A percentile compares a stretch with the other conserved stretches of the same genome.
phyloP scores from a whole-genome alignment of 1,284 basidiomycete genomes.

The Moniliophthora roreri region DNA sequence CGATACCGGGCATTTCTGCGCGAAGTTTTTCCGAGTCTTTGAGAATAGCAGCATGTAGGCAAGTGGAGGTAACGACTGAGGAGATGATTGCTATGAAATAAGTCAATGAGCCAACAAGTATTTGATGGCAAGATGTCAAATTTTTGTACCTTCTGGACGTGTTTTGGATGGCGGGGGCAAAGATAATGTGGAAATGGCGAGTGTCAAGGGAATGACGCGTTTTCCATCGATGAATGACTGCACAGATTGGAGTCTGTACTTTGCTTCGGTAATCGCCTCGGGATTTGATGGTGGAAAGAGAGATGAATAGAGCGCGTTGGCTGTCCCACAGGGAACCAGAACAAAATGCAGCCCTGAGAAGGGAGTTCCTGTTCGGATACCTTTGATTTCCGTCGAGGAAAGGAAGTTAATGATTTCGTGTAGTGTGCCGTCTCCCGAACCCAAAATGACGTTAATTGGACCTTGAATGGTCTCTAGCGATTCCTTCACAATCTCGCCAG shows the following conservation, averaged over 20 bases:
- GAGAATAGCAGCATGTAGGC: slow-evolving; percentile 88
- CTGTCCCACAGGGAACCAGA: slow-evolving; percentile 85
- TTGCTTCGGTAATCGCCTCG: slow-evolving; percentile 24
- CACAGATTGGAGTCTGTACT: slow-evolving; percentile 57
- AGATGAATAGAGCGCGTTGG: slow-evolving; percentile 86
- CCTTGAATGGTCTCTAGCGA: slow-evolving; percentile 33
- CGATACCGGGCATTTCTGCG: slow-evolving; percentile 67
- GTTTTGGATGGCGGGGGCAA: slow-evolving; percentile 28
- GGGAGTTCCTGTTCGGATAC: slow-evolving; percentile 15
- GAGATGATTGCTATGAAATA: slow-evolving; percentile 38
- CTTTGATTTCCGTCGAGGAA: slow-evolving; percentile 31
- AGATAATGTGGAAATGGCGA: slow-evolving; percentile 54
- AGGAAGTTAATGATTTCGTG: slow-evolving; percentile 80
- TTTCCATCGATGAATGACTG: slow-evolving; percentile 39
- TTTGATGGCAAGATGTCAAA: not conserved
- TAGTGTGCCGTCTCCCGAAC: slow-evolving; percentile 90
- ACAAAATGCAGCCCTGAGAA: slow-evolving; percentile 38
- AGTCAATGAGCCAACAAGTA: not conserved
- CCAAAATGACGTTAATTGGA: slow-evolving; percentile 55
- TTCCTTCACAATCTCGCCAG: slow-evolving; percentile 50
- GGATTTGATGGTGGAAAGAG: slow-evolving; percentile 45
- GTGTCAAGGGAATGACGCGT: slow-evolving; percentile 47
- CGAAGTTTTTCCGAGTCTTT: slow-evolving; percentile 80
- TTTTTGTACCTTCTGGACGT: slow-evolving; percentile 19
- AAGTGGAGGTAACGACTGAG: slow-evolving; percentile 70